Evolutionary conservation across 2,329 filamentous ascomycete species (phyloP).

Genomic region (Calonectria pseudoreteaudii): DNA sequence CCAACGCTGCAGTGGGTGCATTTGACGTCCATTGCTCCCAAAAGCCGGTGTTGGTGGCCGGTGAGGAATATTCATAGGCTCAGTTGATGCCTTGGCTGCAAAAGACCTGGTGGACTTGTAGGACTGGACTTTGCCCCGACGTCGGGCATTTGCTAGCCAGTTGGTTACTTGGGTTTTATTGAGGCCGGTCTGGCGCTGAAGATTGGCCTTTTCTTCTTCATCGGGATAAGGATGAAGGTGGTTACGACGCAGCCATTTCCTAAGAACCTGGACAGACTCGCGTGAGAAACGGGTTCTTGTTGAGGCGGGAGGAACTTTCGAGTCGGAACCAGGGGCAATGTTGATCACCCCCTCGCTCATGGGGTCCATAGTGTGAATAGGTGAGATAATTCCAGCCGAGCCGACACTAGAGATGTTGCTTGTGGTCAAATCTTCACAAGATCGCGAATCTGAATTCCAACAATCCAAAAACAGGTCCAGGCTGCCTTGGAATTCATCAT

Average conservation of each 20-base stretch:
- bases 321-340: neutral
- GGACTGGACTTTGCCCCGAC: slow-evolving; percentile 81
- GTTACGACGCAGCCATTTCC: slow-evolving; percentile 86
- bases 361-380: too few relatives aligned
- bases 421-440: slow-evolving; percentile 56
- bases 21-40: slow-evolving; percentile 63
- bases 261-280: slow-evolving; percentile 82
- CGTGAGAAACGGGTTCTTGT: slow-evolving; percentile 82
- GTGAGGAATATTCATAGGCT: slow-evolving; percentile 80
- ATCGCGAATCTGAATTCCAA: slow-evolving; percentile 53
- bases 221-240: slow-evolving; percentile 87
- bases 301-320: slow-evolving; percentile 54
- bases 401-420: slow-evolving; percentile 59
- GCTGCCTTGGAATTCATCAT: slow-evolving; percentile 49
- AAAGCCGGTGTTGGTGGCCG: slow-evolving; percentile 66
- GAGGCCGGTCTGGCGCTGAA: slow-evolving; percentile 83
- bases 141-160: slow-evolving; percentile 91
- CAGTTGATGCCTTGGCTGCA: slow-evolving; percentile 68
- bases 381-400: slow-evolving; percentile 45
- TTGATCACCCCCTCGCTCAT: neutral
- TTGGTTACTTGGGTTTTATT: slow-evolving; percentile 88
- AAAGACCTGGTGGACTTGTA: slow-evolving; percentile 75
- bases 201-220: slow-evolving; percentile 84
- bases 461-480: slow-evolving; percentile 40
- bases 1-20: slow-evolving; percentile 71